phyloP scores from a whole-genome alignment of 2,329 filamentous ascomycete genomes.

The Penicillium fuscoglaucum region DNA sequence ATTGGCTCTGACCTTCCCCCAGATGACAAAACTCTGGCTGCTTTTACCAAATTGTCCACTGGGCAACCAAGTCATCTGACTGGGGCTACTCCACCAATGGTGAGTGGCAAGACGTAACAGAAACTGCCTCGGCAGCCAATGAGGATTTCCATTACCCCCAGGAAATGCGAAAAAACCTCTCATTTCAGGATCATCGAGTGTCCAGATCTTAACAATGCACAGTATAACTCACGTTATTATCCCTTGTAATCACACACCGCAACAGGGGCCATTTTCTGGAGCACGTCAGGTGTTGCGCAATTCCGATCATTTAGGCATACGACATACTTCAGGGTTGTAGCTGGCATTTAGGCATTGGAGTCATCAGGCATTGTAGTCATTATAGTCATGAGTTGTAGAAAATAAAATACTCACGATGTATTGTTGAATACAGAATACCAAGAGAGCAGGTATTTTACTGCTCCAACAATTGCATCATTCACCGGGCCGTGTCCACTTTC shows the following conservation, averaged over 20 bases:
- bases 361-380: too few relatives aligned
- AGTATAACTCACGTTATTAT: neutral
- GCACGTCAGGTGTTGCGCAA: constrained; percentile 4
- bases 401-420: neutral
- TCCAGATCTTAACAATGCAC: constrained; percentile 14
- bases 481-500: constrained; percentile 10
- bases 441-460: constrained; percentile 1
- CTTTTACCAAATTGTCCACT: constrained; percentile 17
- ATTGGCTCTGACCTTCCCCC: neutral
- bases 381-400: too few relatives aligned
- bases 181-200: constrained; percentile 12
- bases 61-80: constrained; percentile 36
- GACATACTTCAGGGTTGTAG: too few relatives aligned
- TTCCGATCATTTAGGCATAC: neutral
- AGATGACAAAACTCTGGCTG: constrained; percentile 5
- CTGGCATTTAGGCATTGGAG: neutral
- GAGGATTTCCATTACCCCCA: constrained; percentile 31
- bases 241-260: constrained; percentile 7
- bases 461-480: constrained; percentile 12
- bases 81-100: constrained; percentile 16
- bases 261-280: neutral
- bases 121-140: constrained; percentile 37
- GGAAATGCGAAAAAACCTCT: constrained; percentile 24
- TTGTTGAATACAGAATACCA: neutral
- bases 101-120: constrained; percentile 39